Base-by-base conservation (phyloP, 257 asterid genomes). In the Capsicum chinense region DNA sequence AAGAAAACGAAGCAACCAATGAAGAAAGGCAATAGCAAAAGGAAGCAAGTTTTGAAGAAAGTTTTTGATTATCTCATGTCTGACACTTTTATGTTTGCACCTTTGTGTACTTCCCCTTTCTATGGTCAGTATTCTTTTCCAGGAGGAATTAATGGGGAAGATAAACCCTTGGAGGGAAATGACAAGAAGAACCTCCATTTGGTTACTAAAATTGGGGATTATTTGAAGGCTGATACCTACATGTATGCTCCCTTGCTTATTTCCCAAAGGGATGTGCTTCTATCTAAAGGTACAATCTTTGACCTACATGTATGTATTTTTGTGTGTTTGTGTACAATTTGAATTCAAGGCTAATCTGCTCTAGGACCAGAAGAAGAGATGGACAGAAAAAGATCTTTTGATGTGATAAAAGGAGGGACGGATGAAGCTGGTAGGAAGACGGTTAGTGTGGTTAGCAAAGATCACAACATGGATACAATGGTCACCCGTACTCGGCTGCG, bases 11-110 rank as follows among this genome's bases (percentile, higher is more conserved):
- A 79, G 86, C 84, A 85, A 79, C 83, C 84, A 71, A 44, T 73
- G 71, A 89, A 88, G 84, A 87, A 76, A 52, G 21, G 11, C 3
- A 14, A 19, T 19, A 68, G 9, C 67, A 85, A 33, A 78, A 85
- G 86, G 83, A 87, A 52, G 3, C 79, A 82, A 48, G 9, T 88
- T 39, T 69, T 88, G 52, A 87, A 48, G 69, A 87, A 80, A 17
- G 80, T 88, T 47, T 15, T 90, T 4, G 85, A 85, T 44, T 92
- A 90, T 83, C 64, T 93, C 81, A 90, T 88, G 85, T 90, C 93
- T 13, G 92, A 91, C 63, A 48, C 86, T 50, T 89, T 86, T 85
- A 85, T 93, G 93, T 92, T 84, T 58, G 90, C 94, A 0, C 94
- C 93, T 0, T 59, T 90, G 50, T 16, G 73, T 69, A 79, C 88